phyloP scores from a whole-genome alignment of 108 stramenopile genomes.

The Fistulifera solaris region DNA sequence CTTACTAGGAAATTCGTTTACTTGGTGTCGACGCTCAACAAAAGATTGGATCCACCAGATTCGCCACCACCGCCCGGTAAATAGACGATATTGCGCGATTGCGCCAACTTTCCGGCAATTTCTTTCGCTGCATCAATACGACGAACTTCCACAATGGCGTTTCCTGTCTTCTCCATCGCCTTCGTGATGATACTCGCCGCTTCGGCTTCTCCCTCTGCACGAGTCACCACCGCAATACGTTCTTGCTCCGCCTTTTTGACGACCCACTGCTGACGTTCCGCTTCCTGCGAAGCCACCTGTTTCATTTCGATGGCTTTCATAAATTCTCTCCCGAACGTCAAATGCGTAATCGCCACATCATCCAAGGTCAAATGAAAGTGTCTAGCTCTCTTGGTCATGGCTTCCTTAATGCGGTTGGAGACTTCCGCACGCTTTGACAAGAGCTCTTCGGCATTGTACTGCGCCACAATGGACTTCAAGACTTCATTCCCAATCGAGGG shows the following conservation, averaged over 20 bases:
- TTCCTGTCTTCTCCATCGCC: constrained; percentile 93
- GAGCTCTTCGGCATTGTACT: constrained; percentile 99
- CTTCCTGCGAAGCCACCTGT: constrained; percentile 99
- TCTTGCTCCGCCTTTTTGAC: constrained; percentile 97
- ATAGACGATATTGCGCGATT: constrained; percentile 92
- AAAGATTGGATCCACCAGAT: constrained; percentile 2
- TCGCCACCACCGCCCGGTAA: constrained; percentile 62
- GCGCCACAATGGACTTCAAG: constrained; percentile 97
- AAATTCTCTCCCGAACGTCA: constrained; percentile 97
- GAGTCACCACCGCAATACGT: constrained; percentile 91
- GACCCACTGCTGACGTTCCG: constrained; percentile 97
- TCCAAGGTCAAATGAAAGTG: constrained; percentile 96
- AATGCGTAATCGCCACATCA: constrained; percentile 99
- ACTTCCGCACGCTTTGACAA: constrained; percentile 97
- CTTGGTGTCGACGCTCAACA: no score
- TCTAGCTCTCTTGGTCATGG: constrained; percentile 88
- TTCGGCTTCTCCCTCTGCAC: constrained; percentile 99
- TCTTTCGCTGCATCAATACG: constrained; percentile 99
- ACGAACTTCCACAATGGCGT: constrained; percentile 96
- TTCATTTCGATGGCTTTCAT: constrained; percentile 98
- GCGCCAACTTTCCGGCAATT: constrained; percentile 91
- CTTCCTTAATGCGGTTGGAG: constrained; percentile 83
- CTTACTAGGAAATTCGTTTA: no score
- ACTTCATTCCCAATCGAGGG: constrained; percentile 99
- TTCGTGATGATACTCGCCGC: constrained; percentile 94